Base-by-base conservation (phyloP, 1,284 basidiomycete species). In the Lentinus polychrous region DNA sequence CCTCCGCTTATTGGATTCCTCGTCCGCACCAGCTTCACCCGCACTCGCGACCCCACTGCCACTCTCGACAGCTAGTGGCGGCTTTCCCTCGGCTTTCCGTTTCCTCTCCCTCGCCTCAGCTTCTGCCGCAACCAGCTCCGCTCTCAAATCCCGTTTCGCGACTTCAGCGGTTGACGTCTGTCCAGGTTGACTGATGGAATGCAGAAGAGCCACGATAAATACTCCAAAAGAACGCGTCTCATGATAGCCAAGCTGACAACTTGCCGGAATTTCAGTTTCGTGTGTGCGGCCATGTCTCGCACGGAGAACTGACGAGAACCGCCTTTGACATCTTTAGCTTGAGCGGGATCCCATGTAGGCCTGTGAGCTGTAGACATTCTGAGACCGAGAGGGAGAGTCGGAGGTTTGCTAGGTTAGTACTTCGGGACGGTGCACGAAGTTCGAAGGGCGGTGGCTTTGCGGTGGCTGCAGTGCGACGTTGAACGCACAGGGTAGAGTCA, bases 191-290 rank as follows among this genome's bases (percentile, higher is more conserved):
- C 87, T 87, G 53, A 27, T 31, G 33, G 41, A 10, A 48, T 35
- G 39, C 49, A n/a, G 27, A 18, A 49, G 35, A 43, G 11, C 20
- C 23, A 8, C 11, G 14, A 23, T 47, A 27, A 20, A 48, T 43
- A 14, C 3, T 12, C 43, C 8, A 33, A 48, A 36, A 5, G 18
- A 27, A 27, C 14, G 27, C 12, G 27, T 38, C 17, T 14, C 27
- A 18, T 33, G 7, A 37, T 43, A 42, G 12, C 27, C 27, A 27
- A 27, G 27, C 27, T 27, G 27, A 27, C 18, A 32, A 54, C 56
- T 45, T 54, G 89, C 81, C 94, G 82, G 70, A 96, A 97, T 73
- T 97, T 97, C 55, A 97, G 84, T 68, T 94, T 94, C 1, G 93
- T 97, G 65, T 96, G 90, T 3, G 90, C 76, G 2, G 94, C 90